Base-by-base conservation (phyloP, 2,329 filamentous ascomycete genomes). In the Xylaria sp. region DNA sequence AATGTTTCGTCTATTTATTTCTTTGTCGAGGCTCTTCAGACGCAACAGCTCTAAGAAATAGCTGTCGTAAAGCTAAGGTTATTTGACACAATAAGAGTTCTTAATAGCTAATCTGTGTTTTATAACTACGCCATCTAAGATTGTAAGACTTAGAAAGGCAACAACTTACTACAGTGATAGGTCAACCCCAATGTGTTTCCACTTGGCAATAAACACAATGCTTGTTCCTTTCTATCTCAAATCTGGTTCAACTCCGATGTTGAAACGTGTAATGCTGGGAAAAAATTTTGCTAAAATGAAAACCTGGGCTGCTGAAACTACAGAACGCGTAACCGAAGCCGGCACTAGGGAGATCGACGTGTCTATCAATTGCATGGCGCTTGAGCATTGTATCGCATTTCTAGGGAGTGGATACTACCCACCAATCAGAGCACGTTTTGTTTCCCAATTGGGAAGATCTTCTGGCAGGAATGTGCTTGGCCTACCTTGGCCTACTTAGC, bases 381-480 rank as follows among this genome's bases (percentile, higher is more conserved):
- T 42, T 44, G 56, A 31, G 56, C 38, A 38, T n/a, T 42, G 54
- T 26, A 26, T 33, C 33, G 44, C 11, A 59, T 46, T 57, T 62
- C 64, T 66, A 58, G 58, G 58, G 62, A 66, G 28, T 26, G 2
- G 26, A 17, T 11, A n/a, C 1, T 10, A 2, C 2, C 10, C 23
- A 15, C 65, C 65, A 67, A 67, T 67, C 23, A 59, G 6, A 36
- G 31, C n/a, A 3, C 42, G 17, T 33, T n/a, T 15, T 23, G 0
- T 20, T 46, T 63, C 65, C 65, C 9, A 10, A 67, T 67, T 26
- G 59, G 65, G 65, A 44, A 66, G 54, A 56, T 42, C 11, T 57
- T 15, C 15, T 62, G 17, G 33, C 5, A 40, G 4, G 23, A n/a
- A n/a, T 53, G 61, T 57, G n/a, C n/a, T n/a, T n/a, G n/a, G n/a